A percentile compares a stretch with the other conserved stretches of the same genome.
Evolutionary conservation across 768 basidiomycete genomes (phyloP).

Genomic region (Lactifluus subvellereus): DNA sequence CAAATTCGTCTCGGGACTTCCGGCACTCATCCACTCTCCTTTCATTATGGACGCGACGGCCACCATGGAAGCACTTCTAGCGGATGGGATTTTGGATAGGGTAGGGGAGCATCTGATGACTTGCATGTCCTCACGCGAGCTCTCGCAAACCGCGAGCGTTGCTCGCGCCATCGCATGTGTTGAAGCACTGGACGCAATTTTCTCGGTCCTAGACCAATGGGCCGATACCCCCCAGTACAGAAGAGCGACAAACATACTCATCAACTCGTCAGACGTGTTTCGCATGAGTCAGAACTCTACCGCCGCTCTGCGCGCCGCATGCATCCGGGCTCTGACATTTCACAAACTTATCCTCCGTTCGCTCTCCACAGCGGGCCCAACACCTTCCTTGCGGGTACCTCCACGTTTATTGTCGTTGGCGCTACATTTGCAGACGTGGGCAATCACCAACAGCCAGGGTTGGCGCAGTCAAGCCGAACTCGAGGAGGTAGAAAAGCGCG

Average conservation of each 20-base stretch:
- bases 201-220: constrained; percentile 4
- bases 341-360: neutral
- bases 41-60: neutral
- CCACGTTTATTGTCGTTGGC: neutral
- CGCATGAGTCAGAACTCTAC: neutral
- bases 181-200: neutral
- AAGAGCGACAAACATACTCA: neutral
- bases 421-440: constrained; percentile 3
- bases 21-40: constrained; percentile 1
- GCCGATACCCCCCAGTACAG: neutral
- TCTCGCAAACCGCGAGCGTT: neutral
- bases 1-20: constrained; percentile 6
- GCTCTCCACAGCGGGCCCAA: neutral
- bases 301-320: constrained; percentile 2
- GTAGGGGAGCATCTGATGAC: neutral
- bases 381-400: neutral
- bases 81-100: constrained; percentile 2
- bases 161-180: neutral
- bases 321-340: constrained; percentile 7
- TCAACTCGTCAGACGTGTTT: constrained; percentile 1
- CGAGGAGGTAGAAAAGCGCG: neutral
- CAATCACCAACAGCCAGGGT: neutral
- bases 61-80: neutral
- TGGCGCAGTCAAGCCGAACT: neutral
- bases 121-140: constrained; percentile 3